These are phyloP conservation scores for Neurospora sp. DNA, from an alignment of 495 filamentous ascomycete genomes.

Conservation along the genomic window DNA sequence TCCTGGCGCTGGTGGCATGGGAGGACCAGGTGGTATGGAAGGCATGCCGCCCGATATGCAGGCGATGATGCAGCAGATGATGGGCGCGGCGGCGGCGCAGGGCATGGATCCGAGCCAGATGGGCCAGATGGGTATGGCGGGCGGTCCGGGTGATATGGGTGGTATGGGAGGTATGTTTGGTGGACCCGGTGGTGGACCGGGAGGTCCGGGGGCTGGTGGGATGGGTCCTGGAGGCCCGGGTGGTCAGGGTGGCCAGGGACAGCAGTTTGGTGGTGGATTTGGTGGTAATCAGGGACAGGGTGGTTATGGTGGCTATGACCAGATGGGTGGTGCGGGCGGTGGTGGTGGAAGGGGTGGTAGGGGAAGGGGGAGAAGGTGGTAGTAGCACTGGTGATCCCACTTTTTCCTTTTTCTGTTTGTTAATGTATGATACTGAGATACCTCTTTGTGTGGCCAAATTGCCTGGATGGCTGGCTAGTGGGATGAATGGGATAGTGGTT, in stretches of 20 bases:
- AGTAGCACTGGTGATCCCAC: neutral
- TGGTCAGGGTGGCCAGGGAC: constrained; percentile 39
- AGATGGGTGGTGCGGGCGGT: constrained; percentile 37
- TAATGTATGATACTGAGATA: neutral
- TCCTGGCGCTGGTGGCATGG: constrained; percentile 1
- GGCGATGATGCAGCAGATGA: constrained; percentile 73
- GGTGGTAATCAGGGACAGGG: constrained; percentile 37
- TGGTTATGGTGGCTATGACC: constrained; percentile 47
- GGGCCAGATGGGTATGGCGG: constrained; percentile 37
- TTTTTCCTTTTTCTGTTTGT: neutral
- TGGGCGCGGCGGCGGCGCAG: constrained; percentile 35
- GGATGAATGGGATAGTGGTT: neutral
- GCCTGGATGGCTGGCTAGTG: neutral
- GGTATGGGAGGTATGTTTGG: constrained; percentile 41
- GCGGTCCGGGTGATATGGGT: constrained; percentile 9
- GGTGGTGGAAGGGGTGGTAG: constrained; percentile 33
- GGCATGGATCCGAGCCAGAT: constrained; percentile 78
- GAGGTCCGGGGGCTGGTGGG: constrained; percentile 35
- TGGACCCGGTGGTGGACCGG: constrained; percentile 28
- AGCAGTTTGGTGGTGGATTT: constrained; percentile 34
- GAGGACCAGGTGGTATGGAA: constrained; percentile 46
- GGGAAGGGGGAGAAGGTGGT: constrained; percentile 30
- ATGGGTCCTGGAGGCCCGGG: constrained; percentile 28
- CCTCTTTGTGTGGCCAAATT: neutral
- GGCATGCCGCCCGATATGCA: constrained; percentile 70